These are phyloP conservation scores for Aspergillaceae sp. DNA, from an alignment of 2,329 filamentous ascomycete species.

Conservation along the genomic window DNA sequence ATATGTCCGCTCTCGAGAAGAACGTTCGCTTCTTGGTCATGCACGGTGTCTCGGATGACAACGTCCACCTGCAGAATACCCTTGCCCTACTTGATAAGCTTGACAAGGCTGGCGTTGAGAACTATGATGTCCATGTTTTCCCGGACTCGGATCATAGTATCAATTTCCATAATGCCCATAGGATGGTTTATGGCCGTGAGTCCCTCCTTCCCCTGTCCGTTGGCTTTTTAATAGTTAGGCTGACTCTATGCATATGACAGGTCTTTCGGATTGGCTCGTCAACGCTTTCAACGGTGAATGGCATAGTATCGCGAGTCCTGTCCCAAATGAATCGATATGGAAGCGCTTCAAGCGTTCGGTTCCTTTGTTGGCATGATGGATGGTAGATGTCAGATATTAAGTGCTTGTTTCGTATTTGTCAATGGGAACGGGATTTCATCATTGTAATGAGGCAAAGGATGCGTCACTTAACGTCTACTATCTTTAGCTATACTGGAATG, in stretches of 20 bases:
- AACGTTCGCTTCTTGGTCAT: constrained; percentile 88
- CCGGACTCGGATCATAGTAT: constrained; percentile 95
- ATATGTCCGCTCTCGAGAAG: constrained; percentile 61
- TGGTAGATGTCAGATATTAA: no score
- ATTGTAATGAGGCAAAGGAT: no score
- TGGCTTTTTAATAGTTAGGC: not conserved
- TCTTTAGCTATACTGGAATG: no score
- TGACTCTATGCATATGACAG: constrained; percentile 6
- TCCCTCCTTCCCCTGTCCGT: not conserved
- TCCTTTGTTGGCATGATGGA: not conserved
- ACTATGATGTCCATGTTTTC: constrained; percentile 95
- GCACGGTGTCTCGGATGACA: constrained; percentile 95
- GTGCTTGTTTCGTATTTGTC: no score
- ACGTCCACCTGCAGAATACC: constrained; percentile 94
- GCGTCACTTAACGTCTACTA: no score
- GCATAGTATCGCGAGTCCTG: constrained; percentile 52
- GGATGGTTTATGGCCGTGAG: constrained; percentile 88
- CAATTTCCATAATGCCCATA: constrained; percentile 85
- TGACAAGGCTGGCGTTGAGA: constrained; percentile 71
- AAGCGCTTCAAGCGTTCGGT: constrained; percentile 13
- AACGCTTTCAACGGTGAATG: constrained; percentile 98
- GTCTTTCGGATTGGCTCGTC: constrained; percentile 69
- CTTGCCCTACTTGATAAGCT: constrained; percentile 78
- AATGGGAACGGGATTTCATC: no score
- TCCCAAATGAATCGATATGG: constrained; percentile 33